Percentiles rank a stretch among this genome's conserved stretches.
Conservation (phyloP, 2,329 filamentous ascomycete species). For the Colletotrichum lindemuthianum region DNA sequence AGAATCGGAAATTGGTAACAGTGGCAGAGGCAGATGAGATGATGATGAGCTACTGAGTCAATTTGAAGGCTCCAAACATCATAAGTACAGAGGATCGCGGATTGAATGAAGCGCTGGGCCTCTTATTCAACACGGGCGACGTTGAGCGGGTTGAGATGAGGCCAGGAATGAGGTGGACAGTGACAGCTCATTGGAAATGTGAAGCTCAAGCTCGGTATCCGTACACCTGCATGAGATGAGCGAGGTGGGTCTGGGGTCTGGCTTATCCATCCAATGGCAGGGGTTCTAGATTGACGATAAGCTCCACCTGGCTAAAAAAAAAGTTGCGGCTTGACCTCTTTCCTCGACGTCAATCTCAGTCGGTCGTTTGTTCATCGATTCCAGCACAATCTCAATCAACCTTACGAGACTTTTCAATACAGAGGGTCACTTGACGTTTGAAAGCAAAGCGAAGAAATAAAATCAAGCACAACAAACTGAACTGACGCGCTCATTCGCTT, state of each 20-base stretch:
- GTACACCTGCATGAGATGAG: conserved; percentile 1
- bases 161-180: no score
- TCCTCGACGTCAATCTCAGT: neutral
- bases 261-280: conserved; percentile 25
- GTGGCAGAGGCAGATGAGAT: no score
- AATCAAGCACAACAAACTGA: no score
- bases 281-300: neutral
- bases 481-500: no score
- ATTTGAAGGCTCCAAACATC: no score
- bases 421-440: no score
- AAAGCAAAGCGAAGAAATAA: no score
- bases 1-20: no score
- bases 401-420: neutral
- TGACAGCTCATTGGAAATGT: neutral
- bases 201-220: conserved; percentile 17
- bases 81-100: neutral
- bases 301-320: conserved; percentile 31
- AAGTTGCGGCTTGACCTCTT: conserved; percentile 26
- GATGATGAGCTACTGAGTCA: no score
- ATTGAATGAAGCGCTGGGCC: neutral
- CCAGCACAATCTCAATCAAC: neutral
- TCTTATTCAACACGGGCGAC: no score
- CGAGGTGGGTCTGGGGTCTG: conserved; percentile 36
- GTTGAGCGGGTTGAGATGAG: no score
- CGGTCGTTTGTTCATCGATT: conserved; percentile 10